These are phyloP conservation scores for Saccharata proteae DNA, from an alignment of 2,329 filamentous ascomycete species.

Conservation along the genomic window DNA sequence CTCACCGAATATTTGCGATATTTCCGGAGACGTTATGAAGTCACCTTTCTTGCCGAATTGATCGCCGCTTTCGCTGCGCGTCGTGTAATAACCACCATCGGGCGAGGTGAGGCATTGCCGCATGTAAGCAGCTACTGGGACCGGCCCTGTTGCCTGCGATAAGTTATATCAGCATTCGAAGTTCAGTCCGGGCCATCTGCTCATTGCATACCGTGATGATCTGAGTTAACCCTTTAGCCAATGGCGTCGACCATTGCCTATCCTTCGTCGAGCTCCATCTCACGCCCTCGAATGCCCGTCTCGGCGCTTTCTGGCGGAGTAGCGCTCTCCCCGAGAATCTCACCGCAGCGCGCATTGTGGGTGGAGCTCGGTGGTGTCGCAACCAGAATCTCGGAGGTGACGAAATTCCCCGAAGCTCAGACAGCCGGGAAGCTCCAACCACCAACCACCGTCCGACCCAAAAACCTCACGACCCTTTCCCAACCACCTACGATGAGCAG, in stretches of 20 bases:
- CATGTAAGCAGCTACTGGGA: constrained; percentile 92
- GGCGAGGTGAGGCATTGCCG: constrained; percentile 93
- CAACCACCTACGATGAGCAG: no score
- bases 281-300: constrained; percentile 13
- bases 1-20: constrained; percentile 94
- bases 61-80: constrained; percentile 55
- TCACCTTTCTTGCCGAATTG: constrained; percentile 91
- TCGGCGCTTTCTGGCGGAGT: constrained; percentile 7
- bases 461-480: constrained; percentile 40
- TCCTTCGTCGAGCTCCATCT: constrained; percentile 28
- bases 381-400: no score
- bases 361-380: no score
- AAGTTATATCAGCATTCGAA: constrained; percentile 15
- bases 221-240: constrained; percentile 76
- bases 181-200: not conserved
- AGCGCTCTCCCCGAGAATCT: no score
- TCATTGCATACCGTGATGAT: constrained; percentile 60
- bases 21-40: constrained; percentile 94
- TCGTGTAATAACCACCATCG: constrained; percentile 86
- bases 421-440: no score
- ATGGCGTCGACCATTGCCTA: constrained; percentile 72
- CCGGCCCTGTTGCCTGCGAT: constrained; percentile 67
- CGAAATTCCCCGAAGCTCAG: no score
- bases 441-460: not conserved
- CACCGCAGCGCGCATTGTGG: not conserved